A percentile compares a stretch with the other conserved stretches of the same genome.
phyloP scores from a whole-genome alignment of 2,329 filamentous ascomycete species.

The Sarocladiaceae sp. region DNA sequence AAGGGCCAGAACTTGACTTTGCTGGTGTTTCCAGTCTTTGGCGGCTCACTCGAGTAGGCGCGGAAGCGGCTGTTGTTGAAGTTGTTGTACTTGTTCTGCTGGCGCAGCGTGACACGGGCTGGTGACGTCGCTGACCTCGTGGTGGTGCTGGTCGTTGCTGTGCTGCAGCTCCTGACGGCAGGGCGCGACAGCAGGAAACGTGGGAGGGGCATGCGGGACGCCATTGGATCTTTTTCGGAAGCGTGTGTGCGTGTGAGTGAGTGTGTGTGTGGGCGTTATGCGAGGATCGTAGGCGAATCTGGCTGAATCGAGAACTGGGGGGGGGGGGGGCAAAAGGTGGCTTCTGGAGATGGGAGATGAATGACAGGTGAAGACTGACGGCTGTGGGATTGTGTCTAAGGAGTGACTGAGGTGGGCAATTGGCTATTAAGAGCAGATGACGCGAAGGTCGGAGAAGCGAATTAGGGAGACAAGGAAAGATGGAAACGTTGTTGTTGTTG shows the following conservation, averaged over 20 bases:
- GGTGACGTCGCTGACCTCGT: no score
- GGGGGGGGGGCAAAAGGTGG: no score
- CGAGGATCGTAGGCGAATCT: background rate
- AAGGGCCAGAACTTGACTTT: constrained; percentile 54
- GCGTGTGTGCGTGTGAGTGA: background rate
- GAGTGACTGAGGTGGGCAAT: no score
- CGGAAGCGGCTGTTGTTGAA: constrained; percentile 13
- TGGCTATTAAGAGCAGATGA: no score
- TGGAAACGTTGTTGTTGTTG: no score
- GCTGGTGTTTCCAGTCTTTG: constrained; percentile 24
- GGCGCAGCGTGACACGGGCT: constrained; percentile 13
- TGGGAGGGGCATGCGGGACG: constrained; percentile 24
- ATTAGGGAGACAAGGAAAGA: no score
- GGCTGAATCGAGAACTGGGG: background rate
- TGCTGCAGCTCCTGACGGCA: constrained; percentile 7
- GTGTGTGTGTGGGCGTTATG: background rate
- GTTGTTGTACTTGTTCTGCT: constrained; percentile 9
- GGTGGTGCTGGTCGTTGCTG: no score
- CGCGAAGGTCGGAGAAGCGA: no score
- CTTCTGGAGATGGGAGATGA: no score
- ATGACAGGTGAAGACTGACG: no score
- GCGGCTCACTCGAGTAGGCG: constrained; percentile 38
- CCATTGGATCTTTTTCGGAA: constrained; percentile 18
- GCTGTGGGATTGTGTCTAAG: no score
- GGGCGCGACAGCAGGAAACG: constrained; percentile 15